Base-by-base conservation (phyloP, 345 rosid genomes). In the Hirschfeldia incana region DNA sequence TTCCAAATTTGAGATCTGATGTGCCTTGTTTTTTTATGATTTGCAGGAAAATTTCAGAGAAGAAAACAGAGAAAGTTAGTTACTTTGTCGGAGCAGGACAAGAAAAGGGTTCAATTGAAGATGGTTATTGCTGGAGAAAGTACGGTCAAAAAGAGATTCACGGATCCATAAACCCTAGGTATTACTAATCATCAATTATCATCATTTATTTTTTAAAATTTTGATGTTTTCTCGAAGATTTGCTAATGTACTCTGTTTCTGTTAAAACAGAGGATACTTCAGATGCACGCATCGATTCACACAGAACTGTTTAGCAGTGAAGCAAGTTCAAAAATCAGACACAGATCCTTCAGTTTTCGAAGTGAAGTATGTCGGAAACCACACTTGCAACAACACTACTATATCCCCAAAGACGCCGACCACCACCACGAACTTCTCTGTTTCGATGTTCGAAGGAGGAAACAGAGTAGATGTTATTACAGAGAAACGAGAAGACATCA, bases 121-220 rank as follows among this genome's bases (percentile, higher is more conserved):
- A 92, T 85, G 98, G 98, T 6, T 80, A 78, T 67, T 80, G 83
- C 87, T 94, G 98, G 98, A 88, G 98, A 80, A 94, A 94, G 69
- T 94, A 94, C 62, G 98, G 98, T 7, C 98, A 94, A 66, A 94
- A 94, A 65, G 89, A 83, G 69, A 94, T 94, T 70, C 94, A 87
- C 44, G 98, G 97, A 75, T 83, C 94, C 49, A 88, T 60, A 1
- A 82, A 69, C 73, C 98, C 98, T 0, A 91, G 98, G 98, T 92
- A 57, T 58, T 1, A 51, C 27, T 6, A 62, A 30, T 44, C 4
- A 4, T 30, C 8, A 13, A 67, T 57, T 29, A 63, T 16, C 42
- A 34, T n/a, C 36, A 15, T 33, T 3, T 5, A 6, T 39, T 39
- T 7, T 7, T 36, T 36, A 36, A 3, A 11, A 1, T 11, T n/a